Conservation (phyloP, 768 basidiomycete species). For the Tephrocybe rancida region DNA sequence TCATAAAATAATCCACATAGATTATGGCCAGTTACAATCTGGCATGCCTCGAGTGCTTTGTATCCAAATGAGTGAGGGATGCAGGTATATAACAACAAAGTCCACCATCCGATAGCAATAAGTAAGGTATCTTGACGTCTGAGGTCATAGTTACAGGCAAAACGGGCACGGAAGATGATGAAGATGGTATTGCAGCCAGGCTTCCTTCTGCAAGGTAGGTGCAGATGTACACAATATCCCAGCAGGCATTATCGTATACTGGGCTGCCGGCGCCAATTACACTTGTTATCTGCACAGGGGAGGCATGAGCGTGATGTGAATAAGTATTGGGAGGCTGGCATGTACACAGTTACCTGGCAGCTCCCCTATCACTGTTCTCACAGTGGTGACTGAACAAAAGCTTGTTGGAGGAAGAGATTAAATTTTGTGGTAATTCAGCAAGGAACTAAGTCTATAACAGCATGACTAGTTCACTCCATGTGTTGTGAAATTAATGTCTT, state of each 20-base stretch:
- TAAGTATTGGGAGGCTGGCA: background rate
- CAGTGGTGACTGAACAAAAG: too few relatives aligned
- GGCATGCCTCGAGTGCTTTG: too few relatives aligned
- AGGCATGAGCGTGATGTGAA: background rate
- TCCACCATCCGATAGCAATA: background rate
- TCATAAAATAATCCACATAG: too few relatives aligned
- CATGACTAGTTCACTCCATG: too few relatives aligned
- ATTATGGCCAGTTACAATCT: too few relatives aligned
- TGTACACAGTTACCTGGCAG: conserved; percentile 43
- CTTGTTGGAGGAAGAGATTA: too few relatives aligned
- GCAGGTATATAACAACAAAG: conserved; percentile 1
- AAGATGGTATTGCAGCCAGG: background rate
- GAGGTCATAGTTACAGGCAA: background rate
- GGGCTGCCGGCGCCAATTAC: conserved; percentile 49
- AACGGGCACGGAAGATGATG: background rate
- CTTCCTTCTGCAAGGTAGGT: conserved; percentile 47
- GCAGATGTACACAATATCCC: conserved; percentile 60
- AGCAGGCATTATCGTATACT: conserved; percentile 56
- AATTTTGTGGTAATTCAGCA: too few relatives aligned
- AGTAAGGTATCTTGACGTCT: background rate
- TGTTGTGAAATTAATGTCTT: too few relatives aligned
- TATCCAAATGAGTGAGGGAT: too few relatives aligned
- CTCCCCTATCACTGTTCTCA: too few relatives aligned
- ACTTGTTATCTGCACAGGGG: conserved; percentile 30
- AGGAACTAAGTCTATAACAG: too few relatives aligned